Conservation (phyloP, 2,329 filamentous ascomycete species). For the Coniochaeta ligniaria region DNA sequence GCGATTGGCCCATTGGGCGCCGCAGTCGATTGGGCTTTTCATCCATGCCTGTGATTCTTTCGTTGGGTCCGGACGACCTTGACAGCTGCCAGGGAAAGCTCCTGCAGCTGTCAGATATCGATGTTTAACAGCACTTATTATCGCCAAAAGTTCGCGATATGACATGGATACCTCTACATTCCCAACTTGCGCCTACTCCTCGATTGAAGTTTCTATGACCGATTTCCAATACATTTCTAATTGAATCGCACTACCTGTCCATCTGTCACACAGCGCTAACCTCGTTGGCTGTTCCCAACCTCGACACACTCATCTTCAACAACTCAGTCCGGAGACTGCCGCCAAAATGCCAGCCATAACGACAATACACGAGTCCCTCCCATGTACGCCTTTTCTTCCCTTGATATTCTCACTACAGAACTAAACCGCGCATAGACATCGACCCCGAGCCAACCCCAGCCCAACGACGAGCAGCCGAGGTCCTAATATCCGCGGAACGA, state of each 20-base stretch:
- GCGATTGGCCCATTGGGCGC: background rate
- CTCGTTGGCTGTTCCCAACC: background rate
- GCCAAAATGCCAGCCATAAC: slow-evolving; percentile 58
- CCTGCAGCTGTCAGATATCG: too few relatives aligned
- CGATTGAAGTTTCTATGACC: too few relatives aligned
- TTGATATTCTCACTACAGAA: slow-evolving; percentile 4
- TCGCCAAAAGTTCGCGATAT: background rate
- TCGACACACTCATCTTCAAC: background rate
- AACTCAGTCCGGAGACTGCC: background rate
- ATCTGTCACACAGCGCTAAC: background rate
- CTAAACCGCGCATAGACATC: slow-evolving; percentile 53
- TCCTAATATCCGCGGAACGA: slow-evolving; percentile 64
- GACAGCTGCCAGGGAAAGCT: background rate
- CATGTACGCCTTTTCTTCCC: slow-evolving; percentile 49
- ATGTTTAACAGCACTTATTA: background rate
- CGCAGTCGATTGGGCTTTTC: background rate
- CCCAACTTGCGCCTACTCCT: too few relatives aligned
- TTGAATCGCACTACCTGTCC: too few relatives aligned
- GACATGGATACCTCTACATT: too few relatives aligned
- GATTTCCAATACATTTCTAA: too few relatives aligned
- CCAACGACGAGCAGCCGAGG: slow-evolving; percentile 58
- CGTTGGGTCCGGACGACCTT: too few relatives aligned
- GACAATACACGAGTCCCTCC: slow-evolving; percentile 70
- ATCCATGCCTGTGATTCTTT: background rate
- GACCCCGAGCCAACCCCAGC: slow-evolving; percentile 61